A percentile compares a stretch with the other conserved stretches of the same genome.
These are phyloP conservation scores for Isabelozyma rhagii DNA, from an alignment of 805 yeast species.

Conservation along the genomic window DNA sequence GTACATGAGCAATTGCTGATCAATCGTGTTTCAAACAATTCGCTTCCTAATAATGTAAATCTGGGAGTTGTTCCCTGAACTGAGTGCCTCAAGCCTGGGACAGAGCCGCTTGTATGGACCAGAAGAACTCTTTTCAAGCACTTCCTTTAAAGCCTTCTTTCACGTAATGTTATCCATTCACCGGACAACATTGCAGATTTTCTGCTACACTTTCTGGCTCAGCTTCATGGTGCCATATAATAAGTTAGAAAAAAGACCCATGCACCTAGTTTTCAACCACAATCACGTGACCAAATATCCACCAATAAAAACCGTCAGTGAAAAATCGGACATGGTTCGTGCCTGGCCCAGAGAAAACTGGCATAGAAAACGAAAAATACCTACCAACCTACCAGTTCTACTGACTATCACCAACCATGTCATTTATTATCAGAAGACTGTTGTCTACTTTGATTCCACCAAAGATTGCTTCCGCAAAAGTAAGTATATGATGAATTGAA, in stretches of 20 bases:
- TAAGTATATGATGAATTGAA: constrained; percentile 37
- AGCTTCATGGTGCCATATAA: not conserved
- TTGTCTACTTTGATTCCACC: constrained; percentile 97
- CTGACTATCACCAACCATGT: constrained; percentile 43
- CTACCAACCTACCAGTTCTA: not conserved
- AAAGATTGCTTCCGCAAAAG: constrained; percentile 94
- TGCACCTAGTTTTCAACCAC: too few species aligned
- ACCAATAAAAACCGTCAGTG: not conserved
- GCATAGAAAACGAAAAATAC: not conserved
- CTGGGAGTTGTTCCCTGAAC: too few species aligned
- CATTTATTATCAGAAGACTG: constrained; percentile 86
- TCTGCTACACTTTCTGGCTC: not conserved
- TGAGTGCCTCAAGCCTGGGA: too few species aligned
- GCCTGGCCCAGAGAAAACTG: not conserved
- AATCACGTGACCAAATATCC: not conserved
- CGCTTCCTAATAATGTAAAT: too few species aligned
- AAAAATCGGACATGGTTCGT: not conserved
- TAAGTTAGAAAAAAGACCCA: not conserved
- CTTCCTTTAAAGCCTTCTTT: too few species aligned
- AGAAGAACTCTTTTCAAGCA: too few species aligned
- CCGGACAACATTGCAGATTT: too few species aligned
- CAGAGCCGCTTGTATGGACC: too few species aligned
- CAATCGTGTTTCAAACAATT: too few species aligned
- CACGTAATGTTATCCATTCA: too few species aligned
- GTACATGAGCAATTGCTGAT: too few species aligned